Percentiles rank a stretch among this genome's conserved stretches.
Evolutionary conservation across 2,329 filamentous ascomycete genomes (phyloP).

Genomic region (Colletotrichum sp.): DNA sequence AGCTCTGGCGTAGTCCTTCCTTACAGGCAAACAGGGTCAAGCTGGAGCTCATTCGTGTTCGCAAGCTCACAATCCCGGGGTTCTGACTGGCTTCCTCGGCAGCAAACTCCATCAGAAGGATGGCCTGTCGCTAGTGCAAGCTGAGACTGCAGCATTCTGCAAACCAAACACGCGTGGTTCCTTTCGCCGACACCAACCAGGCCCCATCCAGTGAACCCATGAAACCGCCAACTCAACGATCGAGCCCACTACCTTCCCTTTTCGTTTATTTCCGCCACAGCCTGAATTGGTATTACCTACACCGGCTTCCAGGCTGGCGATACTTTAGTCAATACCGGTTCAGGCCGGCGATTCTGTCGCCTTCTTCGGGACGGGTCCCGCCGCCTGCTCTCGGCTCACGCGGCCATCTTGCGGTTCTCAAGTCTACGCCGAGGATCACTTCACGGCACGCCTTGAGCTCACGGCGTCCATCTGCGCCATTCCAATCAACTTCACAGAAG

Average conservation of each 20-base stretch:
- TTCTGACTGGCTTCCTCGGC: neutral
- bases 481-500: neutral
- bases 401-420: neutral
- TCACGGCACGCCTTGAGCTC: neutral
- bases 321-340: neutral
- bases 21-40: neutral
- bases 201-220: neutral
- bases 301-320: neutral
- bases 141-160: neutral
- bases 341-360: neutral
- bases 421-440: neutral
- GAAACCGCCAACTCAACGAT: neutral
- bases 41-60: neutral
- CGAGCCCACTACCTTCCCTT: neutral
- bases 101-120: neutral
- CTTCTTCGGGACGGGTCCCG: neutral
- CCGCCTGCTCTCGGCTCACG: no score
- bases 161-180: neutral
- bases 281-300: neutral
- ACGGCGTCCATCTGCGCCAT: neutral
- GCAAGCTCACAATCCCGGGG: neutral
- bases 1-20: neutral
- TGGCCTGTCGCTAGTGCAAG: neutral
- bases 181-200: neutral
- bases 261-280: neutral